Evolutionary conservation across 441 rosid genomes (phyloP), one percentile per base, ranked within the genome.

Genomic region (Mallotus repandus): DNA sequence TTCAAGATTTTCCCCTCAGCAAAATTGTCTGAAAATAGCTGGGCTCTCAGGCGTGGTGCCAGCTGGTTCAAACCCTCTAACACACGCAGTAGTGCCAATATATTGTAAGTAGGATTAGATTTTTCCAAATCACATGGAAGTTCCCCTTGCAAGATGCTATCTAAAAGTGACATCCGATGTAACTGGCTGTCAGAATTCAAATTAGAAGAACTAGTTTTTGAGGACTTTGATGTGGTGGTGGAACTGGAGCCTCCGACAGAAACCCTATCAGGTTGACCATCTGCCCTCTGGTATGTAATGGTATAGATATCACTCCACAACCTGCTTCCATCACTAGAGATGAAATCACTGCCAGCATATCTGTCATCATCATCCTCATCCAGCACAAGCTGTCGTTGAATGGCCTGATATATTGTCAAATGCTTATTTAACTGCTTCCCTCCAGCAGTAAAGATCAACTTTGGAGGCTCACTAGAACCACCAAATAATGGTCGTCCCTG

Each of bases 111-210:
- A 62, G 95, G 86, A 77, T 97, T 91, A 66, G 97, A 86, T 81
- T 91, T 94, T 80, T 97, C 99, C 64, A 97, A 85, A 80, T 94
- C 97, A 80, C 99, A 97, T 55, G 98, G 99, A 79, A 97, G 97
- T 65, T 93, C 97, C 68, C 95, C 97, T 81, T 89, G 98, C 76
- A 93, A 83, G 80, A 97, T 88, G 88, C 99, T 91, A 82, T 97
- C 99, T 74, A 97, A 76, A 68, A 94, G 96, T 32, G 99, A 88
- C 79, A 84, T 68, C 57, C 74, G 87, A 63, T 84, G 84, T 32
- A 82, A 65, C 75, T 84, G 91, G 63, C 78, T 53, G 74, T 94
- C 97, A 54, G 87, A 68, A 59, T 79, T 86, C 49, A 89, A 82
- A 76, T 57, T 80, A 48, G 91, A 83, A 71, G 86, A 76, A 65